Conservation (phyloP, 495 filamentous ascomycete genomes). For the Viridothelium virens region DNA sequence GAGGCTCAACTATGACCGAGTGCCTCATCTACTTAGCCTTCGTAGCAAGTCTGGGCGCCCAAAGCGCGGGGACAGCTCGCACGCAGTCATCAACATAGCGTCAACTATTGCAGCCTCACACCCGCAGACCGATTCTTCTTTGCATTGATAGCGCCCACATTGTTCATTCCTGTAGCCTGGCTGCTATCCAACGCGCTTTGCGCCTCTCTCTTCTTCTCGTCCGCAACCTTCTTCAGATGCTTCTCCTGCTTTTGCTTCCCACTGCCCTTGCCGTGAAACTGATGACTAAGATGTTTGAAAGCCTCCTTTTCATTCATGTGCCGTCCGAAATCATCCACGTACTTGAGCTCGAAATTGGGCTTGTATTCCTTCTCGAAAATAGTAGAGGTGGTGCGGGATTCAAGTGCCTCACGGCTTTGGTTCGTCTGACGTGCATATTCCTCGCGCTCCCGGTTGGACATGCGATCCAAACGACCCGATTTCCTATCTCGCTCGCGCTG, state of each 20-base stretch:
- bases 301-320: conserved; percentile 88
- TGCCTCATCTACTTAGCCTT: no score
- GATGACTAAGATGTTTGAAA: conserved; percentile 88
- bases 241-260: conserved; percentile 99
- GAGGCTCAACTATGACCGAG: no score
- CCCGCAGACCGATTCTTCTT: conserved; percentile 86
- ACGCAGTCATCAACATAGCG: background rate
- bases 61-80: no score
- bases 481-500: conserved; percentile 83
- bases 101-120: conserved; percentile 55
- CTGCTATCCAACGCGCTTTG: conserved; percentile 75
- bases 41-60: no score
- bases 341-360: conserved; percentile 81
- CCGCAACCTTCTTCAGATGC: conserved; percentile 89
- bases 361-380: conserved; percentile 82
- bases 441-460: conserved; percentile 86
- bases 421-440: conserved; percentile 82
- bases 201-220: conserved; percentile 78
- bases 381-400: conserved; percentile 70
- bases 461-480: conserved; percentile 71
- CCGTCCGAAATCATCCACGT: conserved; percentile 80
- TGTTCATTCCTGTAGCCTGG: conserved; percentile 74
- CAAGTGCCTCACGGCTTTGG: conserved; percentile 70
- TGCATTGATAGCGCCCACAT: conserved; percentile 60
- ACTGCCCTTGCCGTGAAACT: conserved; percentile 96